These are phyloP conservation scores for Conticribra guillardii DNA, from an alignment of 108 stramenopile species.

Conservation along the genomic window DNA sequence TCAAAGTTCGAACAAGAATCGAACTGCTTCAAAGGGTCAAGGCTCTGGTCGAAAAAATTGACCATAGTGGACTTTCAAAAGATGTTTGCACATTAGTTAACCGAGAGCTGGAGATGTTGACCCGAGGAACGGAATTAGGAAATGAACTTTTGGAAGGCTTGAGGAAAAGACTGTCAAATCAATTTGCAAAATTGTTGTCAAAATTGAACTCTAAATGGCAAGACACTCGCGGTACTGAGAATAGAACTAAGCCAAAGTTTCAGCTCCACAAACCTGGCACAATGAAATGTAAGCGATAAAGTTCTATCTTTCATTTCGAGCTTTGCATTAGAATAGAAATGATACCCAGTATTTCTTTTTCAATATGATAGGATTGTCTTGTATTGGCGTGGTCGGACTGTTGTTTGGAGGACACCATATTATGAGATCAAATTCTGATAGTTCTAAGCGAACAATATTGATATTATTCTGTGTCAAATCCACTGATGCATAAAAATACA, in stretches of 20 bases:
- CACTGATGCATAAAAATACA: no score
- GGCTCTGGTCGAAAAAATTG: slow-evolving; percentile 18
- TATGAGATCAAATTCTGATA: no score
- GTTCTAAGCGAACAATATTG: no score
- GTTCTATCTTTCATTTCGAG: neutral
- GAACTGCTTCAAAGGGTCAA: slow-evolving; percentile 22
- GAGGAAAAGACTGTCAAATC: slow-evolving; percentile 25
- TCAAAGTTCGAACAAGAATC: slow-evolving; percentile 20
- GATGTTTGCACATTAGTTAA: slow-evolving; percentile 28
- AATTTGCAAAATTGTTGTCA: slow-evolving; percentile 25
- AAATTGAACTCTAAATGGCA: slow-evolving; percentile 9
- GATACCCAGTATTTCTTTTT: no score
- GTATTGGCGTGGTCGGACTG: no score
- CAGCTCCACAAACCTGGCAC: slow-evolving; percentile 2
- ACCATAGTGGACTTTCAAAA: slow-evolving; percentile 21
- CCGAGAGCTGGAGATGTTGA: slow-evolving; percentile 42
- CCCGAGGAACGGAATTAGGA: slow-evolving; percentile 32
- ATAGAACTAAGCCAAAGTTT: neutral
- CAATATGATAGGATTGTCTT: no score
- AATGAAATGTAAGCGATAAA: slow-evolving; percentile 9
- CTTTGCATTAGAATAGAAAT: slow-evolving; percentile 1
- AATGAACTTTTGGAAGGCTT: slow-evolving; percentile 30
- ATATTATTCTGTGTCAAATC: no score
- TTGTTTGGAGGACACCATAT: no score
- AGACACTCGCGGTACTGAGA: neutral